These are phyloP conservation scores for Pseudogymnoascus sp. DNA, from an alignment of 2,329 filamentous ascomycete species.

Conservation along the genomic window DNA sequence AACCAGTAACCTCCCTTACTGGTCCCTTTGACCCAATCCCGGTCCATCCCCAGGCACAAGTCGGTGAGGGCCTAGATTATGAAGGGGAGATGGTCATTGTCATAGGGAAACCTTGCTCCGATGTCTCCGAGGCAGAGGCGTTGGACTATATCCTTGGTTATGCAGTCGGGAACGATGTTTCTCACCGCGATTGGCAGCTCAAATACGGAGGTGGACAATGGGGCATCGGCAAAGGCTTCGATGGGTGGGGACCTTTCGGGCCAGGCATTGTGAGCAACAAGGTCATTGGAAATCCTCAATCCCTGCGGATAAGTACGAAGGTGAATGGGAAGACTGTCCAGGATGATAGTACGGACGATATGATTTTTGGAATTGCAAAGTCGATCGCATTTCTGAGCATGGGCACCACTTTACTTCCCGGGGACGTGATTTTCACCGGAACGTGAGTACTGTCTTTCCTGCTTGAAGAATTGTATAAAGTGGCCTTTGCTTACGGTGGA, in stretches of 20 bases:
- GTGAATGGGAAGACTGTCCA: constrained; percentile 54
- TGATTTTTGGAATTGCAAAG: constrained; percentile 56
- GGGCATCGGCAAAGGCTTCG: constrained; percentile 66
- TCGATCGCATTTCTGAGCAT: constrained; percentile 53
- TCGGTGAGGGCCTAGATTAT: constrained; percentile 63
- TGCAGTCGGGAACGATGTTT: constrained; percentile 71
- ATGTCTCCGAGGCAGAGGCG: constrained; percentile 59
- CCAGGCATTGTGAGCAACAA: constrained; percentile 59
- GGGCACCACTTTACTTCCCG: constrained; percentile 56
- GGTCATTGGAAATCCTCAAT: constrained; percentile 51
- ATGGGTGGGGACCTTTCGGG: constrained; percentile 68
- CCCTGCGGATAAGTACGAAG: constrained; percentile 48
- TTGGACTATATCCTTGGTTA: constrained; percentile 71
- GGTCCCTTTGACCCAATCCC: constrained; percentile 62
- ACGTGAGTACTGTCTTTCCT: constrained; percentile 38
- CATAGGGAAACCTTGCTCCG: constrained; percentile 59
- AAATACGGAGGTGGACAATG: constrained; percentile 62
- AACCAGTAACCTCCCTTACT: constrained; percentile 58
- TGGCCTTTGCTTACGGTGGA: not conserved
- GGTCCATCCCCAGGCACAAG: constrained; percentile 57
- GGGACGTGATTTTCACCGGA: constrained; percentile 60
- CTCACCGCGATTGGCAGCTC: constrained; percentile 70
- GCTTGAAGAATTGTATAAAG: not conserved
- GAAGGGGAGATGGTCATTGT: constrained; percentile 72
- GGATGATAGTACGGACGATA: constrained; percentile 50